Percentiles rank a stretch among this genome's conserved stretches.
Evolutionary conservation across 257 asterid genomes (phyloP).

Genomic region (Petunia secreta): DNA sequence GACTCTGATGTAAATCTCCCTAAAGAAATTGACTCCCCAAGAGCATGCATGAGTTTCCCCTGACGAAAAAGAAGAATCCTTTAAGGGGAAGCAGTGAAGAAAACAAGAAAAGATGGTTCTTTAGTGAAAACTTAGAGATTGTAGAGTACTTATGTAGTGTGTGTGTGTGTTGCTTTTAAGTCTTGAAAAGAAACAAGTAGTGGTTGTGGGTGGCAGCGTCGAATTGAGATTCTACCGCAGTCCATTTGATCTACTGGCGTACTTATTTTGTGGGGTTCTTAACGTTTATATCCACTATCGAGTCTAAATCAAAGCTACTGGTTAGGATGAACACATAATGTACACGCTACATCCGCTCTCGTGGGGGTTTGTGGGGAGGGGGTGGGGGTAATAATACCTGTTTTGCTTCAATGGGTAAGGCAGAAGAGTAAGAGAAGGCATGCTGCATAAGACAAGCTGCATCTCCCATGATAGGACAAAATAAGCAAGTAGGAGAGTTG

Average conservation of each 20-base stretch:
- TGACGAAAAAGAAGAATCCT: conserved; percentile 6
- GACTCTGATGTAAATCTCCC: conserved; percentile 78
- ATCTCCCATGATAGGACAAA: conserved; percentile 65
- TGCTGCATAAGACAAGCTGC: conserved; percentile 78
- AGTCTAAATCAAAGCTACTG: no score
- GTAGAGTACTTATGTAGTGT: no score
- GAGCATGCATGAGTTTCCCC: conserved; percentile 69
- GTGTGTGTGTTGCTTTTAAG: no score
- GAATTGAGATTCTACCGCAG: no score
- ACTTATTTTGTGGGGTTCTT: no score
- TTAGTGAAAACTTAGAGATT: neutral
- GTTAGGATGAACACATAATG: no score
- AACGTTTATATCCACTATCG: no score
- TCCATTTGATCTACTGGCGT: no score
- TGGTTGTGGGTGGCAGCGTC: no score
- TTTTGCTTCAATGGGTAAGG: conserved; percentile 59
- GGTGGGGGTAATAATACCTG: conserved; percentile 43
- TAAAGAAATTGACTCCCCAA: conserved; percentile 86
- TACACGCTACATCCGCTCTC: neutral
- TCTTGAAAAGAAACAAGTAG: neutral
- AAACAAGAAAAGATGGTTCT: neutral
- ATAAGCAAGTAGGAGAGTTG: neutral
- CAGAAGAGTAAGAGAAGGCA: conserved; percentile 75
- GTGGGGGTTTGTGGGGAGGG: neutral
- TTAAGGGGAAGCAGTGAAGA: neutral